Evolutionary conservation across 2,329 filamentous ascomycete genomes (phyloP), one percentile per base, ranked within the genome.

Genomic region (Scopulariopsis brevicaulis): DNA sequence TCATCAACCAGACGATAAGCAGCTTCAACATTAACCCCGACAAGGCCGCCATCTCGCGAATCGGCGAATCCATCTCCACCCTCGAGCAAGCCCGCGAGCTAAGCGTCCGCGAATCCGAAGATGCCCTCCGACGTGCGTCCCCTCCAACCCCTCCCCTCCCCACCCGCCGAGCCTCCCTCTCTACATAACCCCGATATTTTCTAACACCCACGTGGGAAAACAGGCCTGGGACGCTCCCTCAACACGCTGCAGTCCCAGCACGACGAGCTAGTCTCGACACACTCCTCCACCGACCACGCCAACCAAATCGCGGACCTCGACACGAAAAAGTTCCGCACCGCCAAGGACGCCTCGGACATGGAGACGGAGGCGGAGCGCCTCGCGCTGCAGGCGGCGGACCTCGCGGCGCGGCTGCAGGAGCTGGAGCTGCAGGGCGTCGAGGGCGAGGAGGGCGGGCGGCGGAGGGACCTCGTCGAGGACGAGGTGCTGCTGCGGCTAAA

Each of bases 301-400:
- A 85, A 84, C 40, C 84, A 89, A 67, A 96, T 97, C 62, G 80
- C 94, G 22, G 82, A 87, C 48, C 85, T 96, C 61, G 93, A 97
- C 72, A 96, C 90, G 1, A 85, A 92, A 64, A 96, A 96, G 69
- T 97, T 97, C 74, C 86, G 91, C 64, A 86, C 90, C 59, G 93
- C 93, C n/a, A 97, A 97, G 72, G 84, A 89, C 18, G 90, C 89
- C 0, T 87, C 83, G 1, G 93, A 97, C 69, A 77, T 94, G 7
- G 92, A 96, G 75, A 91, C 93, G 67, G 94, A 99, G 74, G 88
- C 89, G n/a, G 93, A 97, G 76, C 81, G 93, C n/a, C 76, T 97
- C 53, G 85, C 89, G 59, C 82, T 84, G 6, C 89, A 95, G 70
- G 74, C 90, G 6, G 87, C 85, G 15, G 83, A 92, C 65, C 74